Percentiles rank a stretch among this genome's conserved stretches.
Conservation (phyloP, 768 basidiomycete species). For the Solioccasus polychromus region DNA sequence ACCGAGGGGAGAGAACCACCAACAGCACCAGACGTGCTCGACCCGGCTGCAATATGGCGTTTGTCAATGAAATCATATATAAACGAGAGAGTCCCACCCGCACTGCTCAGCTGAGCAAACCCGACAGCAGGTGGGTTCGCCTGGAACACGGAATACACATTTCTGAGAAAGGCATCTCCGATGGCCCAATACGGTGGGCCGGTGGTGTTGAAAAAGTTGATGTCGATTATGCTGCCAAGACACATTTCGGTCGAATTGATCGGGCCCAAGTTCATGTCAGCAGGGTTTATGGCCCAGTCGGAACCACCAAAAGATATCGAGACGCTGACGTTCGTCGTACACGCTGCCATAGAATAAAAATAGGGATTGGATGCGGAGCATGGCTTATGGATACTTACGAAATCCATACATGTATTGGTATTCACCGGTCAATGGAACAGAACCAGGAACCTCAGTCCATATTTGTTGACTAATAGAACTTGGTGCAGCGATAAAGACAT, state of each 20-base stretch:
- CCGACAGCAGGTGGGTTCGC: slow-evolving; percentile 18
- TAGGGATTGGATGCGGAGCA: background rate
- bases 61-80: background rate
- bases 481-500: slow-evolving; percentile 87
- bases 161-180: slow-evolving; percentile 64
- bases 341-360: slow-evolving; percentile 45
- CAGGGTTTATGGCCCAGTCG: slow-evolving; percentile 66
- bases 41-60: background rate
- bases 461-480: slow-evolving; percentile 54
- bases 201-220: slow-evolving; percentile 46
- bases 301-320: slow-evolving; percentile 74
- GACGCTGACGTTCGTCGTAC: slow-evolving; percentile 50
- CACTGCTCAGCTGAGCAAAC: slow-evolving; percentile 14
- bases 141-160: slow-evolving; percentile 21
- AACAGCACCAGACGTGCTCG: background rate
- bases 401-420: slow-evolving; percentile 69
- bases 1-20: background rate
- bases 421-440: slow-evolving; percentile 41
- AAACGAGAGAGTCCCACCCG: background rate
- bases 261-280: slow-evolving; percentile 76
- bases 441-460: slow-evolving; percentile 61
- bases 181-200: slow-evolving; percentile 58
- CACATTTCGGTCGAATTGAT: slow-evolving; percentile 40
- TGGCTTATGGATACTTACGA: slow-evolving; percentile 49
- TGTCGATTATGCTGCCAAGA: slow-evolving; percentile 67